Evolutionary conservation across 176 grass and related monocot genomes (phyloP).

Genomic region (Cymbopogon citratus): DNA sequence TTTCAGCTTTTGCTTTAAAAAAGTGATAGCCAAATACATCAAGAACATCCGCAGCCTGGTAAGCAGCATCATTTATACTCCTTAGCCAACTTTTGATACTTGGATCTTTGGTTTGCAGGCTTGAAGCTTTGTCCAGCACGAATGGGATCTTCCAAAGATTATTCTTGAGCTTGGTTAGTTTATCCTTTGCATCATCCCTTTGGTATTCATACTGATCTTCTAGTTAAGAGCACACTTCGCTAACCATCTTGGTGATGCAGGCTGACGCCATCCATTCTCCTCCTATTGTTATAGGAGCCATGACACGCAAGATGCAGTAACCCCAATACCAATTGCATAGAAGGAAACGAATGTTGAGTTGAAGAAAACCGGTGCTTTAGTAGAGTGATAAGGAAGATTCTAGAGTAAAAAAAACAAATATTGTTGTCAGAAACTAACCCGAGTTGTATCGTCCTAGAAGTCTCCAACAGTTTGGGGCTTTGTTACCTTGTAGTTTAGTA

Average conservation of each 20-base stretch:
- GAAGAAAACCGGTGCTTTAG: background rate
- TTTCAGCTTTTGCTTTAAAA: slow-evolving; percentile 18
- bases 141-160: slow-evolving; percentile 2
- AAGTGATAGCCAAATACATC: slow-evolving; percentile 26
- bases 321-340: too few species aligned
- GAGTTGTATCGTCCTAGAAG: background rate
- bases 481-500: background rate
- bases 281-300: slow-evolving; percentile 5
- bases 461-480: background rate
- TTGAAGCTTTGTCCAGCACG: background rate
- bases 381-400: background rate
- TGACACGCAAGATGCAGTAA: background rate
- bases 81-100: background rate
- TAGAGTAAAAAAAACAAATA: background rate
- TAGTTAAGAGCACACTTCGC: slow-evolving; percentile 14
- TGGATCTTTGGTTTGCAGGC: background rate
- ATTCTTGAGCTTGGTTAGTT: slow-evolving; percentile 10
- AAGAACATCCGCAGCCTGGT: slow-evolving; percentile 29
- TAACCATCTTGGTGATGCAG: slow-evolving; percentile 16
- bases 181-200: slow-evolving; percentile 24
- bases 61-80: slow-evolving; percentile 33
- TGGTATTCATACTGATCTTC: slow-evolving; percentile 39
- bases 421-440: background rate
- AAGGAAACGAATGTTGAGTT: background rate
- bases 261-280: slow-evolving; percentile 14